Percentiles rank a stretch among this genome's conserved stretches.
phyloP scores from a whole-genome alignment of 2,329 filamentous ascomycete genomes.

The Fusarium chuoi region DNA sequence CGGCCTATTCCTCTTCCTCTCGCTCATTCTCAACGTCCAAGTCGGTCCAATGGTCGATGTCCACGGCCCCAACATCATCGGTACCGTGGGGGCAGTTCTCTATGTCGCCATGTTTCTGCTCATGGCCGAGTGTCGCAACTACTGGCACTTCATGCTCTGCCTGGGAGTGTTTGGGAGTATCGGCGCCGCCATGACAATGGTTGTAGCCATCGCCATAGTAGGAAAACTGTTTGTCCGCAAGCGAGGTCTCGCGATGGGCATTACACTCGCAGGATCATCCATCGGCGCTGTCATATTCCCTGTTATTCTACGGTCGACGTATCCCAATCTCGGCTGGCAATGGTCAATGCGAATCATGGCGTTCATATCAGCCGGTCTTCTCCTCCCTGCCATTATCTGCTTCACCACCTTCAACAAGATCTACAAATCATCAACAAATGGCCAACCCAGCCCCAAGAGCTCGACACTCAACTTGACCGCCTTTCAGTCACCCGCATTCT shows the following conservation, averaged over 20 bases:
- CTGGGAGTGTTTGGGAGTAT: slow-evolving; percentile 56
- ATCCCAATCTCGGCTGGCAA: slow-evolving; percentile 46
- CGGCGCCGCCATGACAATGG: slow-evolving; percentile 52
- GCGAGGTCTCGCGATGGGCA: slow-evolving; percentile 43
- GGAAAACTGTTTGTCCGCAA: slow-evolving; percentile 45
- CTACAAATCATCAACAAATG: slow-evolving; percentile 1
- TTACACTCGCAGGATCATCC: slow-evolving; percentile 40
- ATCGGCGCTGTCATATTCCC: slow-evolving; percentile 49
- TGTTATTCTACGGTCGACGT: slow-evolving; percentile 46
- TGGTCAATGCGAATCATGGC: slow-evolving; percentile 50
- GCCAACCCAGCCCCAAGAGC: slow-evolving; percentile 22
- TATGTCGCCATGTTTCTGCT: slow-evolving; percentile 56
- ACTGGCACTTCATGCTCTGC: slow-evolving; percentile 61
- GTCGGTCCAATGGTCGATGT: slow-evolving; percentile 60
- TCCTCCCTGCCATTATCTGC: slow-evolving; percentile 47
- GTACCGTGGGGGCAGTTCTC: slow-evolving; percentile 49
- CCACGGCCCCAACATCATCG: slow-evolving; percentile 56
- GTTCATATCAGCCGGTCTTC: slow-evolving; percentile 42
- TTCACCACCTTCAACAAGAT: slow-evolving; percentile 48
- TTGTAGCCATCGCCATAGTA: slow-evolving; percentile 48
- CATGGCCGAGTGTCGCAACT: slow-evolving; percentile 57
- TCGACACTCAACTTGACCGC: slow-evolving; percentile 52
- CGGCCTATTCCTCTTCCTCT: slow-evolving; percentile 57
- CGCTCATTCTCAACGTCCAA: slow-evolving; percentile 57
- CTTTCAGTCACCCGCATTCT: slow-evolving; percentile 54